Evolutionary conservation across 2,329 filamentous ascomycete genomes (phyloP), one percentile per base, ranked within the genome.

Genomic region (Fusarium metavorans): DNA sequence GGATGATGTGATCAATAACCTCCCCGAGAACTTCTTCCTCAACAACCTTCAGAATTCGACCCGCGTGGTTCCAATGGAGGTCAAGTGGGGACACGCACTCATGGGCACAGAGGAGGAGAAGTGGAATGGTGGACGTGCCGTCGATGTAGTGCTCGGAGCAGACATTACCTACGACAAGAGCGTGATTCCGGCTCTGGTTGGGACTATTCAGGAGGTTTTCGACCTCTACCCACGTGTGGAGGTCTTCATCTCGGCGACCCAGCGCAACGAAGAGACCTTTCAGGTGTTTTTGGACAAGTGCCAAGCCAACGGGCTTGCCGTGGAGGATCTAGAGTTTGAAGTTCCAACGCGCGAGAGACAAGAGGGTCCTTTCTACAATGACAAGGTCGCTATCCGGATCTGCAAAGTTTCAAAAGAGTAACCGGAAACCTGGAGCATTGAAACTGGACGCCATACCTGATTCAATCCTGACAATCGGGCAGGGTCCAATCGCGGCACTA

Each of bases 121-220:
- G 54, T 89, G 88, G 88, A 86, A 87, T 73, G 84, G 83, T 23
- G 85, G 85, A 20, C 78, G 79, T 6, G 76, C 80, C 3, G 80
- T 90, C 52, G 92, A 95, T 80, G 82, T 94, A 6, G 88, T 95
- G 3, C 82, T 96, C 32, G 94, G 93, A 5, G 93, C 94, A 37
- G 94, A 96, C 80, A 89, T 96, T 82, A 95, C 92, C 1, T 96
- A 95, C 81, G 93, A 96, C 79, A 86, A 86, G 70, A 85, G 85
- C 39, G 87, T 90, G 48, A 91, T 93, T 59, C 89, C 91, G 0
- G 85, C 89, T 1, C 85, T 96, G 27, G 86, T 94, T 4, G 87
- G 86, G 4, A 95, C 93, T 4, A 81, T 95, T 61, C 83, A 87
- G 35, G 88, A 92, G 59, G 83, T 95, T 14, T 89, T 93, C 58